A percentile compares a stretch with the other conserved stretches of the same genome.
Evolutionary conservation across 2,329 filamentous ascomycete genomes (phyloP).

Genomic region (Teratosphaeriaceae sp.): DNA sequence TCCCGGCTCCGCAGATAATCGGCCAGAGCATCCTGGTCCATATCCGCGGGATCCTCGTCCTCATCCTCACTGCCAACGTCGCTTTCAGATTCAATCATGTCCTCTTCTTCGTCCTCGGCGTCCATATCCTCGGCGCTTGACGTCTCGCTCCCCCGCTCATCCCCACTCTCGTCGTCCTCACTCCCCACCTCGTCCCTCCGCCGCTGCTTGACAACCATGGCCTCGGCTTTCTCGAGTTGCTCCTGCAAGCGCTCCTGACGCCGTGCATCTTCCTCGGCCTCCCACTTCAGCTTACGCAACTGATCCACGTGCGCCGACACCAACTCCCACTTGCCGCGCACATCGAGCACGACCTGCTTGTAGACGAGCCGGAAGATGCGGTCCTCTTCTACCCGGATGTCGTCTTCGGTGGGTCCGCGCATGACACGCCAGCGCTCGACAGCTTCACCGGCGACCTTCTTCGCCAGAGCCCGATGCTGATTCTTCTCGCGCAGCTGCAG

Average conservation of each 20-base stretch:
- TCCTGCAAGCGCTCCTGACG: slow-evolving; percentile 67
- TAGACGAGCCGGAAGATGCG: slow-evolving; percentile 61
- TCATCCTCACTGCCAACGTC: slow-evolving; percentile 51
- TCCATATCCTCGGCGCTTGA: too few relatives aligned
- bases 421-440: slow-evolving; percentile 66
- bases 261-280: slow-evolving; percentile 59
- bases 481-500: slow-evolving; percentile 74
- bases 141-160: too few relatives aligned
- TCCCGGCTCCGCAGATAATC: slow-evolving; percentile 22
- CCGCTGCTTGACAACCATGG: slow-evolving; percentile 26
- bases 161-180: slow-evolving; percentile 33
- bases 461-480: slow-evolving; percentile 69
- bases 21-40: slow-evolving; percentile 41
- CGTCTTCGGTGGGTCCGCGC: slow-evolving; percentile 69
- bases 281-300: slow-evolving; percentile 50
- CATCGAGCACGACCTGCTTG: slow-evolving; percentile 60
- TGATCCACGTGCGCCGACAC: slow-evolving; percentile 53
- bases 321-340: slow-evolving; percentile 55
- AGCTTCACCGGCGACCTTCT: slow-evolving; percentile 70
- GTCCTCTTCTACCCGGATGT: slow-evolving; percentile 71
- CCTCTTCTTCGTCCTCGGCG: slow-evolving; percentile 23
- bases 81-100: slow-evolving; percentile 56
- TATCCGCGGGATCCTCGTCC: slow-evolving; percentile 45
- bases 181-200: slow-evolving; percentile 27
- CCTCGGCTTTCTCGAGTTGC: slow-evolving; percentile 25